These are phyloP conservation scores for Lactarius psammicola DNA, from an alignment of 768 basidiomycete genomes.

Conservation along the genomic window DNA sequence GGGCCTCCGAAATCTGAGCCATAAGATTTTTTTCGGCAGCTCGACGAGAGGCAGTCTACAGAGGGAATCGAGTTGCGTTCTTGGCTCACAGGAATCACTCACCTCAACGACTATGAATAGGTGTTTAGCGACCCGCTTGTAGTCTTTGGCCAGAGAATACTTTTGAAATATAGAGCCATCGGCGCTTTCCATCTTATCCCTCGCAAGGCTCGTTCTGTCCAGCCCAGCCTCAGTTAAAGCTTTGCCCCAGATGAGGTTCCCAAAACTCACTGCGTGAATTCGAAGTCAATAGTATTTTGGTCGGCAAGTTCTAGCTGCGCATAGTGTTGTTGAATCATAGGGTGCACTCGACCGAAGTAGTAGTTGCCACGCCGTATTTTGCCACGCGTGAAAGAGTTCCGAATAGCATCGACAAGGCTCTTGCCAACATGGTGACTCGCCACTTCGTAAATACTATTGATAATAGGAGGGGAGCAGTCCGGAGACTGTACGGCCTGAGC, in stretches of 20 bases:
- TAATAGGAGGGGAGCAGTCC: not conserved
- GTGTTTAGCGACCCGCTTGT: not conserved
- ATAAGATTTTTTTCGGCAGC: not conserved
- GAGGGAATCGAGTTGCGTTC: not conserved
- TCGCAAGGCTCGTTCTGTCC: not conserved
- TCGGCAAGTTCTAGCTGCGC: not conserved
- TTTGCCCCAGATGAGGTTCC: not conserved
- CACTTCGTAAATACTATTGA: not conserved
- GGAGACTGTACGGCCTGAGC: not conserved
- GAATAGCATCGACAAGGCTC: not conserved
- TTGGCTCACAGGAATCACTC: not conserved
- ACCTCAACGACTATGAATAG: not conserved
- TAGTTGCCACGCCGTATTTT: not conserved
- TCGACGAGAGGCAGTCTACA: conserved; percentile 2
- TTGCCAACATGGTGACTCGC: not conserved
- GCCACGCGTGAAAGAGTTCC: not conserved
- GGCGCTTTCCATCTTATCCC: not conserved
- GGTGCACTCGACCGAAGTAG: not conserved
- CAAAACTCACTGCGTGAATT: not conserved
- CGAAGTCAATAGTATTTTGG: not conserved
- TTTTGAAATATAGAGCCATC: not conserved
- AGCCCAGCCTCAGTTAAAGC: not conserved
- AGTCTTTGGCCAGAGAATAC: not conserved
- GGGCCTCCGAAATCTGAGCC: not conserved
- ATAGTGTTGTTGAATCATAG: not conserved